These are phyloP conservation scores for Forsythia suspensa DNA, from an alignment of 257 asterid genomes.

Conservation along the genomic window DNA sequence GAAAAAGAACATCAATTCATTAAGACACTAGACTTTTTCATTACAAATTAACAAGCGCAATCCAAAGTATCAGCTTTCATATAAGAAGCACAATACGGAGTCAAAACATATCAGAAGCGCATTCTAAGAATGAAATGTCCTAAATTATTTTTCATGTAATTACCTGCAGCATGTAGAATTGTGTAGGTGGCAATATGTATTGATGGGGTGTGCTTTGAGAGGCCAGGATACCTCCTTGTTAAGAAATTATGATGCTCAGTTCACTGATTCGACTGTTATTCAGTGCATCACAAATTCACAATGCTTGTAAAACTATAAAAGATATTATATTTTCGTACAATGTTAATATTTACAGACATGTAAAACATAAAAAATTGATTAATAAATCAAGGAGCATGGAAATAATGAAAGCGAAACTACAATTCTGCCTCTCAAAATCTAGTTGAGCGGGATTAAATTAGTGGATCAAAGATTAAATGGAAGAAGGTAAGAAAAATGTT, in stretches of 20 bases:
- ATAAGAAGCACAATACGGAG: not conserved
- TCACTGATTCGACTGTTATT: not conserved
- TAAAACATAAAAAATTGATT: slow-evolving; percentile 10
- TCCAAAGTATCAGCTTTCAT: not conserved
- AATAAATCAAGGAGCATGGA: slow-evolving; percentile 5
- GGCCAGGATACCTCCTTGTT: not conserved
- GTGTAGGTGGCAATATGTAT: not conserved
- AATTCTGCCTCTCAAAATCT: too few relatives aligned
- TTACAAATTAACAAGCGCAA: not conserved
- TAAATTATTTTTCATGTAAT: too few relatives aligned
- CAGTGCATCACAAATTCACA: not conserved
- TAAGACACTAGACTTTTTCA: not conserved
- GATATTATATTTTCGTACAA: too few relatives aligned
- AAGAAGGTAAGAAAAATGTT: too few relatives aligned
- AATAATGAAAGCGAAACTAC: not conserved
- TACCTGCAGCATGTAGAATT: not conserved
- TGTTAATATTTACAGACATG: too few relatives aligned
- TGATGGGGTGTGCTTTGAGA: not conserved
- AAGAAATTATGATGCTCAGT: not conserved
- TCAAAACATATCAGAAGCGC: not conserved
- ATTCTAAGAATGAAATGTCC: not conserved
- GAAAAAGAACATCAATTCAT: not conserved
- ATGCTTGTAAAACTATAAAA: not conserved
- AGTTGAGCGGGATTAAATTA: too few relatives aligned
- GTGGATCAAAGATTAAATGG: too few relatives aligned